Conservation (phyloP, 2,329 filamentous ascomycete species). For the Calonectria henricotiae region DNA sequence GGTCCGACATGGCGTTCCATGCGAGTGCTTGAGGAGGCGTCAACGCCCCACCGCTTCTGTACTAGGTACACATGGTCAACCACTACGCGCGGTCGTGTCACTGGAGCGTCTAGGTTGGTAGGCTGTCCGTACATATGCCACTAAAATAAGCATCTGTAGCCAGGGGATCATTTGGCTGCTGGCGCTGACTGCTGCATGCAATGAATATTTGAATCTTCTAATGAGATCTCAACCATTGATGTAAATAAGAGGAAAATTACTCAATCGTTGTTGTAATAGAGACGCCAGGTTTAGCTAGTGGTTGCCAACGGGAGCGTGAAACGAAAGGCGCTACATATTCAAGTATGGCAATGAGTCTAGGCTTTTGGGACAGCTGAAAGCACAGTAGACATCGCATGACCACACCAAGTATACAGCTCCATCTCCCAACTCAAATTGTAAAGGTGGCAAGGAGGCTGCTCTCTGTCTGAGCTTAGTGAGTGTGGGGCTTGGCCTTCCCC, state of each 20-base stretch:
- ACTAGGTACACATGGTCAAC: constrained; percentile 40
- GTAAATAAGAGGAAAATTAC: background rate
- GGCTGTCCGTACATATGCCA: constrained; percentile 44
- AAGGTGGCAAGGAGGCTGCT: constrained; percentile 23
- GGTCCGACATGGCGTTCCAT: constrained; percentile 50
- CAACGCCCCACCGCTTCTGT: constrained; percentile 40
- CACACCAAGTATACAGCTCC: constrained; percentile 25
- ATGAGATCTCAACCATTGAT: constrained; percentile 37
- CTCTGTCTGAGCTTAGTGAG: constrained; percentile 23
- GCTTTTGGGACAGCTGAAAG: constrained; percentile 19
- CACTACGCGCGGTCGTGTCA: constrained; percentile 31
- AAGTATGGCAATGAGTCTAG: background rate
- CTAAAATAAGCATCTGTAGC: constrained; percentile 52
- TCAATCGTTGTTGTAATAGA: constrained; percentile 11
- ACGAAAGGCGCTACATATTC: background rate
- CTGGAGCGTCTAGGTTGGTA: constrained; percentile 42
- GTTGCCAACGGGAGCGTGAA: background rate
- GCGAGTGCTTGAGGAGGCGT: constrained; percentile 49
- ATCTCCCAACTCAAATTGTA: constrained; percentile 17
- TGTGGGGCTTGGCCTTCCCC: constrained; percentile 22
- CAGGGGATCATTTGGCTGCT: constrained; percentile 43
- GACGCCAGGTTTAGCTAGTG: background rate
- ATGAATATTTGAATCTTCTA: constrained; percentile 51
- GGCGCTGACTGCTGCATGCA: constrained; percentile 36
- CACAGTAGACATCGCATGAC: constrained; percentile 32